A percentile compares a stretch with the other conserved stretches of the same genome.
These are phyloP conservation scores for Mallotus japonicus DNA, from an alignment of 441 rosid genomes.

Conservation along the genomic window DNA sequence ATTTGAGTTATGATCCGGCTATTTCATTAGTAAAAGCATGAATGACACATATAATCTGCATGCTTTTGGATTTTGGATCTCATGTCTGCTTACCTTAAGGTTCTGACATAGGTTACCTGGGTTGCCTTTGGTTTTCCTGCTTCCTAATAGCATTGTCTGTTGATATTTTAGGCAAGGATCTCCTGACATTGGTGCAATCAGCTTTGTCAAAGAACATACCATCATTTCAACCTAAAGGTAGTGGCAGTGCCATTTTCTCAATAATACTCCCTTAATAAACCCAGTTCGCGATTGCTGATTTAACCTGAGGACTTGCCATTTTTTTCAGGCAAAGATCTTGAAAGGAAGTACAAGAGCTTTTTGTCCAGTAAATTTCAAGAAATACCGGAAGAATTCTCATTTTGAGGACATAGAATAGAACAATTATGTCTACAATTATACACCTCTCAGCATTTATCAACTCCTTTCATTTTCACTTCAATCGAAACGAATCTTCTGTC, in stretches of 20 bases:
- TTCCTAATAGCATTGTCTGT: background rate
- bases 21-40: too few relatives aligned
- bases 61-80: background rate
- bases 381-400: constrained; percentile 30
- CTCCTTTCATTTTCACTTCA: too few relatives aligned
- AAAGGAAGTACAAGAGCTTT: constrained; percentile 24
- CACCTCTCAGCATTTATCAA: too few relatives aligned
- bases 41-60: too few relatives aligned
- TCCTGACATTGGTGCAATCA: constrained; percentile 21
- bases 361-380: constrained; percentile 25
- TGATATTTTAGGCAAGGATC: constrained; percentile 26
- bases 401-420: constrained; percentile 9
- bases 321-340: constrained; percentile 30
- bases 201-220: constrained; percentile 22
- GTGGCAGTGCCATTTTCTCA: background rate
- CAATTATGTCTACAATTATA: too few relatives aligned
- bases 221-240: constrained; percentile 30
- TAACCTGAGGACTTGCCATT: background rate
- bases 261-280: background rate
- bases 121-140: too few relatives aligned
- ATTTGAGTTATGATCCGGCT: too few relatives aligned
- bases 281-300: background rate
- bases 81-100: too few relatives aligned
- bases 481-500: background rate
- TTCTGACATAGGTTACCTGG: too few relatives aligned